A percentile compares a stretch with the other conserved stretches of the same genome.
Evolutionary conservation across 2,329 filamentous ascomycete species (phyloP).

Genomic region (Diaporthe sp.): DNA sequence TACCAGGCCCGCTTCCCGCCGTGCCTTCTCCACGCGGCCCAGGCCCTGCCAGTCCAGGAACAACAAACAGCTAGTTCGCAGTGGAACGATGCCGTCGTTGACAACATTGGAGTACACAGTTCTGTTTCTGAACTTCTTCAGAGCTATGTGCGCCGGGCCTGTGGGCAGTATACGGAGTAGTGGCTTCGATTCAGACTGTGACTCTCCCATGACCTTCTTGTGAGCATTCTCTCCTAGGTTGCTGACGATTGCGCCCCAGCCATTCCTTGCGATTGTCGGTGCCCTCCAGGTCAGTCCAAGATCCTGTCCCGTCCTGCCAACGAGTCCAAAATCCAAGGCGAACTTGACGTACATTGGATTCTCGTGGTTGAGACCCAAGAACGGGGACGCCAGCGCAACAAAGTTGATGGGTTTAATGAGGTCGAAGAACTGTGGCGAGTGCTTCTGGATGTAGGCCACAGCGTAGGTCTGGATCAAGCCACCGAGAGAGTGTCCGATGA

Average conservation of each 20-base stretch:
- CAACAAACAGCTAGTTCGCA: conserved; percentile 94
- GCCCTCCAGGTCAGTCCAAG: conserved; percentile 94
- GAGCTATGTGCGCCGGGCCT: conserved; percentile 87
- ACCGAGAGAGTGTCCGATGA: conserved; percentile 91
- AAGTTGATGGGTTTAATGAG: conserved; percentile 91
- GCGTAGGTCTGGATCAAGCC: conserved; percentile 94
- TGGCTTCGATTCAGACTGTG: conserved; percentile 87
- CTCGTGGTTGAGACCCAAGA: conserved; percentile 94
- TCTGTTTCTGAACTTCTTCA: conserved; percentile 89
- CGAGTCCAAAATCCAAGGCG: conserved; percentile 93
- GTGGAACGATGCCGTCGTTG: conserved; percentile 95
- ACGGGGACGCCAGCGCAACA: conserved; percentile 87
- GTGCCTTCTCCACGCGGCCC: conserved; percentile 92
- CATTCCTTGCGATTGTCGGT: conserved; percentile 85
- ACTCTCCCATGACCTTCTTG: conserved; percentile 69
- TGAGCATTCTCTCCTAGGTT: conserved; percentile 80
- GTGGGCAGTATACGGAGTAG: conserved; percentile 90
- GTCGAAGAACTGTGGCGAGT: conserved; percentile 91
- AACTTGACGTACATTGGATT: conserved; percentile 98
- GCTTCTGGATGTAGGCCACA: conserved; percentile 95
- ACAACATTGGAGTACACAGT: conserved; percentile 98
- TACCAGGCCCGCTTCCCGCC: conserved; percentile 90
- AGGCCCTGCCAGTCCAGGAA: conserved; percentile 98
- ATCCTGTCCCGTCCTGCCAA: conserved; percentile 96
- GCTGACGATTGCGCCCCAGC: conserved; percentile 89